Percentiles rank a stretch among this genome's conserved stretches.
phyloP scores from a whole-genome alignment of 495 filamentous ascomycete genomes.

The Neurospora sp. region DNA sequence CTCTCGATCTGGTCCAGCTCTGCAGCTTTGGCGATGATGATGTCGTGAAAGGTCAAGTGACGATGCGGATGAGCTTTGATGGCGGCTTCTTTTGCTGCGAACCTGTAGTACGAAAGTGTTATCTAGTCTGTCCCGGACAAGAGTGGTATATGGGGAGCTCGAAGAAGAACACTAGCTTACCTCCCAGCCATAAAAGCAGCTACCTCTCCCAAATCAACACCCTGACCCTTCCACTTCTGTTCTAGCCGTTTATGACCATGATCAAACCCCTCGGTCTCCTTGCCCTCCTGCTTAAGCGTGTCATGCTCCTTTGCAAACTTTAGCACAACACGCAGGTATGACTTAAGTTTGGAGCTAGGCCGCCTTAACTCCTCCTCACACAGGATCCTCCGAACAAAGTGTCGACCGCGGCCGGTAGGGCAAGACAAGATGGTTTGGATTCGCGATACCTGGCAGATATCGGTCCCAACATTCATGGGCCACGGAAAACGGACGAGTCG shows the following conservation, averaged over 20 bases:
- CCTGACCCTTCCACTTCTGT: slow-evolving; percentile 1
- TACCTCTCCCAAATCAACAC: slow-evolving; percentile 12
- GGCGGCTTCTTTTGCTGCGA: slow-evolving; percentile 56
- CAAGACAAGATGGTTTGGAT: slow-evolving; percentile 28
- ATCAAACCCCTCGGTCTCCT: background rate
- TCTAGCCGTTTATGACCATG: background rate
- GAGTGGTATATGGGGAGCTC: background rate
- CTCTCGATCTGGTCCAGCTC: background rate
- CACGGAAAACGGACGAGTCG: slow-evolving; percentile 32
- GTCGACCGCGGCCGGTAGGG: slow-evolving; percentile 2
- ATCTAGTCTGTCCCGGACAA: background rate
- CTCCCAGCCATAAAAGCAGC: slow-evolving; percentile 40
- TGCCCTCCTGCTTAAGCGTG: background rate
- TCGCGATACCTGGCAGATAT: slow-evolving; percentile 42
- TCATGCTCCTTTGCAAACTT: background rate
- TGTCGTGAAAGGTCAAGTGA: slow-evolving; percentile 33
- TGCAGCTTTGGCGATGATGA: slow-evolving; percentile 25
- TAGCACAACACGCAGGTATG: background rate
- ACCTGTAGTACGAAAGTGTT: slow-evolving; percentile 21
- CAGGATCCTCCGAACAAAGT: slow-evolving; percentile 34
- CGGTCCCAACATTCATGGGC: slow-evolving; percentile 42
- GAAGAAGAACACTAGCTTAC: slow-evolving; percentile 16
- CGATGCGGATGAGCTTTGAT: slow-evolving; percentile 46
- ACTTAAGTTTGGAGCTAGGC: background rate
- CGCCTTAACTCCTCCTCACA: slow-evolving; percentile 22